Percentiles rank a stretch among this genome's conserved stretches.
These are phyloP conservation scores for Podaxis carcinomalis DNA, from an alignment of 768 basidiomycete species.

Conservation along the genomic window DNA sequence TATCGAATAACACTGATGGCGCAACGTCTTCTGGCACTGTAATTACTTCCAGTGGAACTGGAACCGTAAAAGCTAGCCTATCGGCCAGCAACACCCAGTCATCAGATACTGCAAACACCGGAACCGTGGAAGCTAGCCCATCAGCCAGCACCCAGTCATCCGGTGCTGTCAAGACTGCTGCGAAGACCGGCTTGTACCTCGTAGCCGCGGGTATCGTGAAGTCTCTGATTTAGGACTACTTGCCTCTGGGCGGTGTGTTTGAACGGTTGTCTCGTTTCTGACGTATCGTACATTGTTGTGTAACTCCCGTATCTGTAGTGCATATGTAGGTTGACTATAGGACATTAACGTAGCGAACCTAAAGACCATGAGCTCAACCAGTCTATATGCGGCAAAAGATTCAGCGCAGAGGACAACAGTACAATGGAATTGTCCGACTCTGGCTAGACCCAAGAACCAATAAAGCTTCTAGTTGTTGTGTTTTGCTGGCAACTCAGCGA, in stretches of 20 bases:
- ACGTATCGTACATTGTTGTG: not conserved
- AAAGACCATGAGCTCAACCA: too few species aligned
- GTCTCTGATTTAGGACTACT: constrained; percentile 1
- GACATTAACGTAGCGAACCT: too few species aligned
- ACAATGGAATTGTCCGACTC: not conserved
- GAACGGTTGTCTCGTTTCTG: not conserved
- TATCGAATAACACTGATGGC: too few species aligned
- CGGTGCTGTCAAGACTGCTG: constrained; percentile 5
- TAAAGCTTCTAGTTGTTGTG: not conserved
- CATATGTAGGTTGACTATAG: too few species aligned
- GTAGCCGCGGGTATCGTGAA: not conserved
- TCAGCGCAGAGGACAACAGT: not conserved
- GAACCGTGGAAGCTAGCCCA: too few species aligned
- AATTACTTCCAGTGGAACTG: too few species aligned
- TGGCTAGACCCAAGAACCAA: not conserved
- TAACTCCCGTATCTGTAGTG: not conserved
- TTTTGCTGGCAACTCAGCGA: not conserved
- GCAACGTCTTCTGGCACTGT: too few species aligned
- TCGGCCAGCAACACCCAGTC: too few species aligned
- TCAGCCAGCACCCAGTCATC: not conserved
- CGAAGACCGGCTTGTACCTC: constrained; percentile 8
- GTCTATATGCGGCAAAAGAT: not conserved
- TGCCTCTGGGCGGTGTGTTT: not conserved
- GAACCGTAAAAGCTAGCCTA: too few species aligned
- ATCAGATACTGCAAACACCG: too few species aligned